Base-by-base conservation (phyloP, 2,329 filamentous ascomycete genomes). In the Calonectria ilicicola region DNA sequence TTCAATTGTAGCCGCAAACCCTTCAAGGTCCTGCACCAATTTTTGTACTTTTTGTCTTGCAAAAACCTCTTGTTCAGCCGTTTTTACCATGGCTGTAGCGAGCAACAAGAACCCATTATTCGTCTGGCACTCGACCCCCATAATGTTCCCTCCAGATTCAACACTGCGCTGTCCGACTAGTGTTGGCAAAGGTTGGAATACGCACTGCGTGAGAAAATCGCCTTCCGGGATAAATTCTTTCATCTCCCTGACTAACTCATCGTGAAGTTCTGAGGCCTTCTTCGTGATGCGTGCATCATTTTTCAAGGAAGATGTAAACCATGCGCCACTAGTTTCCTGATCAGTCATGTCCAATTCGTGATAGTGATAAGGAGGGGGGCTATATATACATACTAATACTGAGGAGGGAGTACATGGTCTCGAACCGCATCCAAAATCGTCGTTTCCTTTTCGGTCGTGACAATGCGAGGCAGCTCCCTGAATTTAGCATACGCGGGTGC, bases 401-500 rank as follows among this genome's bases (percentile, higher is more conserved):
- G 67, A 12, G 72, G 15, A 19, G 74, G 74, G 2, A 76, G 67
- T 1, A 70, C 74, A 63, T 74, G 75, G 51, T 76, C 74, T n/a
- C 67, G 66, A 0, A 72, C 74, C 65, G 75, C 74, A 15, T 76
- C 72, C 0, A 63, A 26, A 0, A 76, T n/a, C 8, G 75, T 76
- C 0, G 74, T 76, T 35, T 70, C 58, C 66, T 76, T 76, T 21
- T 72, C 72, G 3, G 69, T 73, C 19, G 29, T 76, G 10, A 69
- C 10, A 19, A 76, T 76, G n/a, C 67, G 72, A 2, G 74, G 75
- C 2, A 76, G n/a, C 29, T 69, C 74, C n/a, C 73, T 35, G 69
- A 72, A 76, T 19, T 76, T 75, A n/a, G 73, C 63, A 15, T 76
- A 76, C 0, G 72, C 74, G 3, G 65, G 49, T 23, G 75, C 65